A percentile compares a stretch with the other conserved stretches of the same genome.
These are phyloP conservation scores for Candida tibetensis DNA, from an alignment of 805 yeast genomes.

Conservation along the genomic window DNA sequence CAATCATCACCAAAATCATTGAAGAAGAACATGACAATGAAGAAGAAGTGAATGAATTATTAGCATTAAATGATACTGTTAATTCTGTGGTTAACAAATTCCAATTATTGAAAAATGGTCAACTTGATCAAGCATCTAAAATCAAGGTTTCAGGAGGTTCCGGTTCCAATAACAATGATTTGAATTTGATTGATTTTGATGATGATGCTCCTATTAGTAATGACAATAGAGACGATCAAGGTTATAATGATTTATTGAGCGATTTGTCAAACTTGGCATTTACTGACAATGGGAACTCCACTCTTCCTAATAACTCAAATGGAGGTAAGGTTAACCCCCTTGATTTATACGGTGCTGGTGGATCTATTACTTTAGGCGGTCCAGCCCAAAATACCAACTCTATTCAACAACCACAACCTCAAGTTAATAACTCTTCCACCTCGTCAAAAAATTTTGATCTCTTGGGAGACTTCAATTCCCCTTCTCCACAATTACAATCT, in stretches of 20 bases:
- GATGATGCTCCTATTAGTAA: slow-evolving; percentile 37
- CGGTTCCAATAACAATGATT: slow-evolving; percentile 23
- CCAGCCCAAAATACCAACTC: slow-evolving; percentile 8
- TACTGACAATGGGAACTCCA: slow-evolving; percentile 26
- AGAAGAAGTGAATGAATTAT: slow-evolving; percentile 59
- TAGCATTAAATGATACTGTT: slow-evolving; percentile 71
- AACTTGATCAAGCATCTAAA: slow-evolving; percentile 36
- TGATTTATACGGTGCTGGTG: slow-evolving; percentile 51
- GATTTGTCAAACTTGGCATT: slow-evolving; percentile 66
- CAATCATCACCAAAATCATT: slow-evolving; percentile 79
- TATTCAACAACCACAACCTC: slow-evolving; percentile 20
- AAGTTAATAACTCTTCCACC: neutral
- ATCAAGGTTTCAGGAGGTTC: slow-evolving; percentile 33
- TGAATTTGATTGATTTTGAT: slow-evolving; percentile 44
- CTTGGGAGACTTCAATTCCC: slow-evolving; percentile 38
- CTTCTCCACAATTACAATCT: slow-evolving; percentile 39
- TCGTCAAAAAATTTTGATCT: slow-evolving; percentile 21
- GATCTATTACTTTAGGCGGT: slow-evolving; percentile 42
- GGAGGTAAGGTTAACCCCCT: slow-evolving; percentile 26
- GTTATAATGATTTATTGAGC: slow-evolving; percentile 68
- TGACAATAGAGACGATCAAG: slow-evolving; percentile 34
- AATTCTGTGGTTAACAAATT: slow-evolving; percentile 67
- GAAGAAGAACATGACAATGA: slow-evolving; percentile 76
- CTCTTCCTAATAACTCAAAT: slow-evolving; percentile 9
- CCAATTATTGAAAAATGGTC: slow-evolving; percentile 62